Evolutionary conservation across 2,329 filamentous ascomycete genomes (phyloP).

Genomic region (Monilinia vaccinii-corymbosi): DNA sequence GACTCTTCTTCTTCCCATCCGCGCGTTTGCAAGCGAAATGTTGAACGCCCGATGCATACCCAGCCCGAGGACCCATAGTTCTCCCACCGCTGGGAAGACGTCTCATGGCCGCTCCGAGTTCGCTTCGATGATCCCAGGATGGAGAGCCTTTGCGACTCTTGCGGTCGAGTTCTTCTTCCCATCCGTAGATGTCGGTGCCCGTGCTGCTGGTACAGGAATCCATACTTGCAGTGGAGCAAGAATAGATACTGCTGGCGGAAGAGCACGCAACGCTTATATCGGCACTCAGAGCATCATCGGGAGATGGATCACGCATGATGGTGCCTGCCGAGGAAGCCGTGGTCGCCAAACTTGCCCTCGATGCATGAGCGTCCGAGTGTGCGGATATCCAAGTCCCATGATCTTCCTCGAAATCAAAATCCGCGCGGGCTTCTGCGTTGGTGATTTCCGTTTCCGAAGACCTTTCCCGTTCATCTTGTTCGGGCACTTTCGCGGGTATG

Average conservation of each 20-base stretch:
- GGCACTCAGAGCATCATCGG: constrained; percentile 16
- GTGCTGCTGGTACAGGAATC: constrained; percentile 23
- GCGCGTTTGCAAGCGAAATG: constrained; percentile 13
- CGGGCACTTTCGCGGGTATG: constrained; percentile 26
- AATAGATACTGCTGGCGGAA: constrained; percentile 26
- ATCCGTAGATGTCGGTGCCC: constrained; percentile 41
- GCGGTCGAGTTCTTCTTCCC: constrained; percentile 41
- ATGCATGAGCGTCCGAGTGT: constrained; percentile 20
- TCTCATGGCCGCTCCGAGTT: constrained; percentile 11
- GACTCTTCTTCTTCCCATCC: constrained; percentile 22
- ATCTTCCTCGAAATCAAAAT: constrained; percentile 24
- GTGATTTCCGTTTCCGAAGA: constrained; percentile 12
- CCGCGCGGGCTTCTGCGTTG: constrained; percentile 17
- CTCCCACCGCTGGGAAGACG: constrained; percentile 19
- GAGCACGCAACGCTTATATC: constrained; percentile 29
- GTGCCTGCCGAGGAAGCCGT: constrained; percentile 20
- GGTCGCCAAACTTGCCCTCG: constrained; percentile 22
- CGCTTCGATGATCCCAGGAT: constrained; percentile 15
- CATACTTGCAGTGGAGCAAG: constrained; percentile 25
- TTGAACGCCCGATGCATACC: background rate
- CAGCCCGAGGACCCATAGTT: constrained; percentile 15
- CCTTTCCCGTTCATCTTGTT: constrained; percentile 20
- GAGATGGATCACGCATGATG: constrained; percentile 18
- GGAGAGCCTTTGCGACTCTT: constrained; percentile 20
- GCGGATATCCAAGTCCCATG: constrained; percentile 25